Percentiles rank a stretch among this genome's conserved stretches.
Conservation (phyloP, 345 rosid species). For the Mallotus nudiflorus region DNA sequence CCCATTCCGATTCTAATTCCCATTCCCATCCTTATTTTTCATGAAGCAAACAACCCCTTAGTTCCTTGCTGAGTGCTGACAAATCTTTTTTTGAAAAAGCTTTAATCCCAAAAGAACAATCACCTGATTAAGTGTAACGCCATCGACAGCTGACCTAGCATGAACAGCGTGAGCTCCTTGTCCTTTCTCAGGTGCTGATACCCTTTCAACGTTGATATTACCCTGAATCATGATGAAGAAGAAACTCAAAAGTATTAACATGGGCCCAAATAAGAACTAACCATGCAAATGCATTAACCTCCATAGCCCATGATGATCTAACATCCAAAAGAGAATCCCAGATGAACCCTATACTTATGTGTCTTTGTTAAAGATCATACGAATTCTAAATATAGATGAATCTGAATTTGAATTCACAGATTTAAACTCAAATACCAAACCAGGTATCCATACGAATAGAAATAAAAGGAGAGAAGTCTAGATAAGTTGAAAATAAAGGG, state of each 20-base stretch:
- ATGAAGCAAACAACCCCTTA: too few relatives aligned
- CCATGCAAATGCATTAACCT: neutral
- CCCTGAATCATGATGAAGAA: conserved; percentile 27
- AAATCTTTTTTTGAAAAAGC: neutral
- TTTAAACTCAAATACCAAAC: neutral
- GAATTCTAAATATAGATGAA: neutral
- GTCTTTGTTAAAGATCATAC: too few relatives aligned
- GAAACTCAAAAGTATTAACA: neutral
- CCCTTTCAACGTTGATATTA: conserved; percentile 22
- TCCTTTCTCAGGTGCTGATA: conserved; percentile 16
- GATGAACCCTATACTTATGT: neutral
- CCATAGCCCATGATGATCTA: neutral
- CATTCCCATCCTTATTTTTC: too few relatives aligned
- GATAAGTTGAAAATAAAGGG: neutral
- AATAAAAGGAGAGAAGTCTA: neutral
- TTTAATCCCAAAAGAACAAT: neutral
- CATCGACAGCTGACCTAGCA: conserved; percentile 20
- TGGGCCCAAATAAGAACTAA: neutral
- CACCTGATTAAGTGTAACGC: conserved; percentile 27
- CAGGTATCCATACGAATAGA: neutral
- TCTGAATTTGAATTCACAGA: neutral
- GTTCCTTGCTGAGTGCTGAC: too few relatives aligned
- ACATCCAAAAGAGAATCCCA: neutral
- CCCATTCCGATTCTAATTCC: too few relatives aligned
- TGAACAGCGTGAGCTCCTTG: conserved; percentile 18